Conservation (phyloP, 148 eudicot species). For the Camellia japonica region DNA sequence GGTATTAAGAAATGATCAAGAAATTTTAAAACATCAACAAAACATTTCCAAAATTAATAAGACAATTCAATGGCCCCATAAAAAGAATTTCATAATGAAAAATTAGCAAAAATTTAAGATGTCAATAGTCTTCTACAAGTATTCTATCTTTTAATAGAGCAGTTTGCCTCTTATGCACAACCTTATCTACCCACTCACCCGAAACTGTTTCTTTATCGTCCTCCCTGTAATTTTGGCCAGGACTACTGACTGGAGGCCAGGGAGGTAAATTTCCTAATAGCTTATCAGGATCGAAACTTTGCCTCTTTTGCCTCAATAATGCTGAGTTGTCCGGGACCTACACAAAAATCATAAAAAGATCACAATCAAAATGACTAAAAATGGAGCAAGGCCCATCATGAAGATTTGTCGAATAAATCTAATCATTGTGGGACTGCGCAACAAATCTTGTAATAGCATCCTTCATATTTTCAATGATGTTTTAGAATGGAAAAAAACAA, state of each 20-base stretch:
- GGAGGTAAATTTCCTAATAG: constrained; percentile 77
- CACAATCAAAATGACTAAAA: not conserved
- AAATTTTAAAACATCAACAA: too few species aligned
- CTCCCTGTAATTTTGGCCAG: constrained; percentile 42
- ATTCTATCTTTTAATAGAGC: too few species aligned
- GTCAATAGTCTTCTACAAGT: too few species aligned
- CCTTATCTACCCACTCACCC: constrained; percentile 98
- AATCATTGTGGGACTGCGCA: not conserved
- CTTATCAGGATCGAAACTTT: constrained; percentile 83
- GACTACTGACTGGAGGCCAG: constrained; percentile 78
- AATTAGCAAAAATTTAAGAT: too few species aligned
- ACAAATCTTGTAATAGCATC: not conserved
- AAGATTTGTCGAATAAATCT: not conserved
- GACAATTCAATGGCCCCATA: too few species aligned
- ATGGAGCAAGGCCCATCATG: not conserved
- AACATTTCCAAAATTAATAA: too few species aligned
- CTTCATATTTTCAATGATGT: not conserved
- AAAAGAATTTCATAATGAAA: too few species aligned
- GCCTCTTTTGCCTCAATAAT: constrained; percentile 51
- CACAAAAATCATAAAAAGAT: not conserved
- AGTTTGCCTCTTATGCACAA: constrained; percentile 35
- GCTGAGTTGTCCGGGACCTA: constrained; percentile 52
- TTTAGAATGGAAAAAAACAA: not conserved
- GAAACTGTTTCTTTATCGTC: constrained; percentile 76
- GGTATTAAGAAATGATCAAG: too few species aligned